phyloP scores from a whole-genome alignment of 1,284 basidiomycete genomes.

The Puccinia horiana region DNA sequence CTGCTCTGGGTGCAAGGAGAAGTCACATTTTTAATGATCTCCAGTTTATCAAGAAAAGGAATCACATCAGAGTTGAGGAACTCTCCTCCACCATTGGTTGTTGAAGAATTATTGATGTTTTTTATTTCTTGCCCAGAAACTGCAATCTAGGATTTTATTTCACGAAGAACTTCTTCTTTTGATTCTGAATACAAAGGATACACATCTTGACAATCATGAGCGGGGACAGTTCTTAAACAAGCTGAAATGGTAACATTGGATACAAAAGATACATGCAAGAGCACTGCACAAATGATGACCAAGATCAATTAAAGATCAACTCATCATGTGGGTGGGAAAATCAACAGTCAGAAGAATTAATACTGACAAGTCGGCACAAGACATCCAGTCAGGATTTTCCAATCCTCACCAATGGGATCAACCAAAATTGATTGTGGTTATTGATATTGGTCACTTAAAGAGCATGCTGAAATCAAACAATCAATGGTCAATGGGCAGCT shows the following conservation, averaged over 20 bases:
- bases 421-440: conserved; percentile 39
- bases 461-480: neutral
- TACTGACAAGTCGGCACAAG: conserved; percentile 49
- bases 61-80: no score
- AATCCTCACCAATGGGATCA: conserved; percentile 44
- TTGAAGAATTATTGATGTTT: no score
- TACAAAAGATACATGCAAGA: conserved; percentile 36
- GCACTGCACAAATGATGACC: neutral
- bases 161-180: no score
- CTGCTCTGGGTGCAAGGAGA: no score
- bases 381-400: conserved; percentile 49
- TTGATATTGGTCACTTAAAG: neutral
- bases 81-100: no score
- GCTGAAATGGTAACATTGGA: conserved; percentile 47
- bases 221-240: conserved; percentile 44
- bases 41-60: no score
- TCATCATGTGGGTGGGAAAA: neutral
- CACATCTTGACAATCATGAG: conserved; percentile 50
- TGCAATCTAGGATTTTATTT: no score
- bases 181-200: no score
- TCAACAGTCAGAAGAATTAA: neutral
- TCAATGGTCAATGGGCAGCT: neutral
- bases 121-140: no score
- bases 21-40: no score
- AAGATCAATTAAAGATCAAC: neutral